Conservation (phyloP, 805 yeast species). For the Sungouiella blattae region DNA sequence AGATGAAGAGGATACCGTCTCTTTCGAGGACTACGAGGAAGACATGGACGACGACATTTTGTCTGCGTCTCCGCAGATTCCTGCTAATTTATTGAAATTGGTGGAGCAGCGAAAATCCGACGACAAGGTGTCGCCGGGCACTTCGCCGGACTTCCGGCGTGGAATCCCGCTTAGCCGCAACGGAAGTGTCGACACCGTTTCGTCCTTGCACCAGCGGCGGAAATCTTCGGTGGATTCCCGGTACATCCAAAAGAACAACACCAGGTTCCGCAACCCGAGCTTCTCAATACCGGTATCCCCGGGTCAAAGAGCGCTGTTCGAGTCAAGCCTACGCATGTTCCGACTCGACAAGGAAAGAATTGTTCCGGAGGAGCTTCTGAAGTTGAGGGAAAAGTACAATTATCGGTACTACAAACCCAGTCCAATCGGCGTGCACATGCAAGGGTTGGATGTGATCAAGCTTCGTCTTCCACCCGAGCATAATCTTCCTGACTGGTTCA, state of each 20-base stretch:
- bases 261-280: constrained; percentile 17
- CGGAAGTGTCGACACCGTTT: constrained; percentile 18
- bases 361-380: constrained; percentile 11
- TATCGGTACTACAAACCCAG: constrained; percentile 42
- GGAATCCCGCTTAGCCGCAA: constrained; percentile 14
- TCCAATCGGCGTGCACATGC: constrained; percentile 30
- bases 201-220: constrained; percentile 8
- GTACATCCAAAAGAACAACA: constrained; percentile 19
- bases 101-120: constrained; percentile 45
- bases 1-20: constrained; percentile 22
- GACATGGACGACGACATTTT: constrained; percentile 43
- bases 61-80: constrained; percentile 68
- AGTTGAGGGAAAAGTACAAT: constrained; percentile 20
- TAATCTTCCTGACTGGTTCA: constrained; percentile 75
- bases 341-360: constrained; percentile 8
- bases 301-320: constrained; percentile 12
- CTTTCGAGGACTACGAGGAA: constrained; percentile 32
- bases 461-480: constrained; percentile 59
- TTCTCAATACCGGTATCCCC: constrained; percentile 6
- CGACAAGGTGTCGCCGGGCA: constrained; percentile 24
- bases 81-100: constrained; percentile 52
- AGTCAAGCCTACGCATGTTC: constrained; percentile 11
- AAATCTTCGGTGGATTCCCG: constrained; percentile 33
- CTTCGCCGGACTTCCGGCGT: constrained; percentile 24
- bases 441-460: constrained; percentile 37